phyloP scores from a whole-genome alignment of 371 early-diverging fungal species.

The Lichtheimia ramosa region DNA sequence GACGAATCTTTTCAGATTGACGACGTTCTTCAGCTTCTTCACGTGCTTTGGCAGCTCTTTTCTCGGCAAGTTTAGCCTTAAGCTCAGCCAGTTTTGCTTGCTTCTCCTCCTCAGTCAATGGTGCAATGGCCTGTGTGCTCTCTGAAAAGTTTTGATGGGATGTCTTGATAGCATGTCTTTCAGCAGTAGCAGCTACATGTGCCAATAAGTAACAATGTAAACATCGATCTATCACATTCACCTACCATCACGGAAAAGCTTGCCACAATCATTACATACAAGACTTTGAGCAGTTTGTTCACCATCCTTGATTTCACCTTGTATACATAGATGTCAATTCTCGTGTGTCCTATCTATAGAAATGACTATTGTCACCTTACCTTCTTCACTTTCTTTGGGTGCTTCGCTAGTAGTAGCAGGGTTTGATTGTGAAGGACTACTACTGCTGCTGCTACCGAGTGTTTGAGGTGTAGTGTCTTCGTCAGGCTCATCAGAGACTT shows the following conservation, averaged over 20 bases:
- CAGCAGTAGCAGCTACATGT: constrained; percentile 66
- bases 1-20: constrained; percentile 72
- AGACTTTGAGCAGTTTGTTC: constrained; percentile 76
- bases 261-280: constrained; percentile 86
- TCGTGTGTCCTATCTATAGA: background rate
- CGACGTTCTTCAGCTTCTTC: constrained; percentile 73
- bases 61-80: constrained; percentile 68
- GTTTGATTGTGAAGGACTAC: constrained; percentile 14
- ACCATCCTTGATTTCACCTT: constrained; percentile 69
- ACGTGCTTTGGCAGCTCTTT: constrained; percentile 63
- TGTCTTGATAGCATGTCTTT: constrained; percentile 81
- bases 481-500: constrained; percentile 73
- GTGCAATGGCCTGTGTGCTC: constrained; percentile 79
- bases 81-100: constrained; percentile 74
- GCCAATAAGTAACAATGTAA: background rate
- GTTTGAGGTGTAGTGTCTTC: constrained; percentile 34
- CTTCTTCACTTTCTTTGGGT: background rate
- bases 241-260: constrained; percentile 76
- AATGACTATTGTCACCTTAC: background rate
- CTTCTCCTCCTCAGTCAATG: constrained; percentile 88
- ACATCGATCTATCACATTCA: background rate
- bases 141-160: constrained; percentile 89
- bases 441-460: constrained; percentile 21
- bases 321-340: background rate
- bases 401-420: constrained; percentile 16